phyloP scores from a whole-genome alignment of 1,139 yeast species.

The Yamadazyma pseudoaaseri region DNA sequence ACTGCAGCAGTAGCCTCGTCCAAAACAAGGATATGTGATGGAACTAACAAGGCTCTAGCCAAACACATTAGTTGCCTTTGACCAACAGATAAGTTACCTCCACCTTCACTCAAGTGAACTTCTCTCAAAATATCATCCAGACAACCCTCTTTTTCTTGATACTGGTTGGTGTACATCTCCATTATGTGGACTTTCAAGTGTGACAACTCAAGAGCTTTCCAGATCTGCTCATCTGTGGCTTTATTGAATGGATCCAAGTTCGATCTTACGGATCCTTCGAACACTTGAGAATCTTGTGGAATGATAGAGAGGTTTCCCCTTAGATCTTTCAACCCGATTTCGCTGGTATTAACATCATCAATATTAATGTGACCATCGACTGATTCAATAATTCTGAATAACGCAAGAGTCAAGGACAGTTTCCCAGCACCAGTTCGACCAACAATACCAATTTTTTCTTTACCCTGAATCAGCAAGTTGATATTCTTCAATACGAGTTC shows the following conservation, averaged over 20 bases:
- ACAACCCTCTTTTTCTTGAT: slow-evolving; percentile 6
- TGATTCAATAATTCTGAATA: slow-evolving; percentile 39
- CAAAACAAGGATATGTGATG: slow-evolving; percentile 30
- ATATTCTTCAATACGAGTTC: slow-evolving; percentile 77
- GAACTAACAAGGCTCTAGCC: slow-evolving; percentile 35
- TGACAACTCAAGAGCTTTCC: slow-evolving; percentile 35
- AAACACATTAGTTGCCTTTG: slow-evolving; percentile 38
- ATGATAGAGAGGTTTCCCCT: slow-evolving; percentile 34
- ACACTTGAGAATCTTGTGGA: slow-evolving; percentile 39
- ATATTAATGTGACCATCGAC: slow-evolving; percentile 30
- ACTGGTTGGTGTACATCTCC: slow-evolving; percentile 21
- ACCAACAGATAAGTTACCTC: slow-evolving; percentile 36
- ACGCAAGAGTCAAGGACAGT: slow-evolving; percentile 36
- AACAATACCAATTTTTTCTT: slow-evolving; percentile 82
- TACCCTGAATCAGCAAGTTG: slow-evolving; percentile 61
- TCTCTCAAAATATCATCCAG: slow-evolving; percentile 19
- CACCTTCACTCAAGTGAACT: slow-evolving; percentile 30
- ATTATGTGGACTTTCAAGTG: slow-evolving; percentile 28
- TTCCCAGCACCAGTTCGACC: slow-evolving; percentile 48
- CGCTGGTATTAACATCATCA: slow-evolving; percentile 30
- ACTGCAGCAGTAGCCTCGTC: slow-evolving; percentile 42
- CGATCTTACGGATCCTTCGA: slow-evolving; percentile 35
- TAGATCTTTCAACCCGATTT: slow-evolving; percentile 34
- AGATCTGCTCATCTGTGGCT: slow-evolving; percentile 28
- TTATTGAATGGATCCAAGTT: slow-evolving; percentile 36